phyloP scores from a whole-genome alignment of 257 asterid species.

The Solanum piurae region DNA sequence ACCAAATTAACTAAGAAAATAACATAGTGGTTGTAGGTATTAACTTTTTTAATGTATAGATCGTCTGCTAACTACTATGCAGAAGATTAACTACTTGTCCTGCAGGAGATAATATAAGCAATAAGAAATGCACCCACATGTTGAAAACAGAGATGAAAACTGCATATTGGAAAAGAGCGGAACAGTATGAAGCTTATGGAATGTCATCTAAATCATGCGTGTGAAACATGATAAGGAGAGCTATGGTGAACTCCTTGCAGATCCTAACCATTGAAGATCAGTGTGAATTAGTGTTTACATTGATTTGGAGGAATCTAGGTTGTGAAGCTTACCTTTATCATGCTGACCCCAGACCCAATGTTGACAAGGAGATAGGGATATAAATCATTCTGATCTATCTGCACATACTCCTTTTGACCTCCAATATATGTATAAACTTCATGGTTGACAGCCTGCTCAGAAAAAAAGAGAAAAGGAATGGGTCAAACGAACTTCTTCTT shows the following conservation, averaged over 20 bases:
- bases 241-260: neutral
- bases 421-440: constrained; percentile 89
- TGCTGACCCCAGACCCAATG: constrained; percentile 96
- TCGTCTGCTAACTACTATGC: neutral
- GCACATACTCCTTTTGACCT: constrained; percentile 55
- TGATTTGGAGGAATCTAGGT: neutral
- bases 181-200: neutral
- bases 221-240: neutral
- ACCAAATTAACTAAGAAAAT: neutral
- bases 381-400: constrained; percentile 71
- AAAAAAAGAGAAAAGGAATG: neutral
- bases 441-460: constrained; percentile 56
- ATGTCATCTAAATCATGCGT: neutral
- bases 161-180: neutral
- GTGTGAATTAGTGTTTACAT: neutral
- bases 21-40: neutral
- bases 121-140: neutral
- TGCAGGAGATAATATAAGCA: neutral
- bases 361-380: constrained; percentile 97
- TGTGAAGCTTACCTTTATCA: constrained; percentile 68
- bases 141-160: neutral
- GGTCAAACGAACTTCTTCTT: neutral
- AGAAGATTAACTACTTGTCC: neutral
- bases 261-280: neutral
- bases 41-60: neutral